Evolutionary conservation across 768 basidiomycete genomes (phyloP).

Genomic region (Mycena maculata): DNA sequence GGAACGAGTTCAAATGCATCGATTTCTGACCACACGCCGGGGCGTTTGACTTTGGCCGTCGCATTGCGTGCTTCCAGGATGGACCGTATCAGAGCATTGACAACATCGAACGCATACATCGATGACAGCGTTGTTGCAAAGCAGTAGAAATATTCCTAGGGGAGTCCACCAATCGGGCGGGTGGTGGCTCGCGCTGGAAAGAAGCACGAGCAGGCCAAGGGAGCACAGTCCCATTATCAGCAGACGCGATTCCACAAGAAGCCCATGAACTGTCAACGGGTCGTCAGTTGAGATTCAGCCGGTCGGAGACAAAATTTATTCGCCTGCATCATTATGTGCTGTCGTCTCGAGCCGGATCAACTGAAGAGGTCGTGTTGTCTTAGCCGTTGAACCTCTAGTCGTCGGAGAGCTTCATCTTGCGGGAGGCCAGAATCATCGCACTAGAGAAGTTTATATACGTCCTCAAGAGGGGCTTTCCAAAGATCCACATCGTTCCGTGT

Average conservation of each 20-base stretch:
- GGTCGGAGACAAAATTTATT: too few species aligned
- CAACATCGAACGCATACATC: slow-evolving; percentile 98
- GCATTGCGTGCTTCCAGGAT: background rate
- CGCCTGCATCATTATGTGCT: slow-evolving; percentile 89
- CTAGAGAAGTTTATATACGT: slow-evolving; percentile 94
- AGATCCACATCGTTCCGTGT: too few species aligned
- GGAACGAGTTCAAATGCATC: slow-evolving; percentile 91
- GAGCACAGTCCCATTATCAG: slow-evolving; percentile 98
- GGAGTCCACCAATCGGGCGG: slow-evolving; percentile 98
- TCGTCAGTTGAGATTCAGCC: background rate
- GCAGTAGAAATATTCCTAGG: slow-evolving; percentile 89
- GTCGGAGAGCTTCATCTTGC: slow-evolving; percentile 80
- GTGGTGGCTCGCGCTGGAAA: slow-evolving; percentile 87
- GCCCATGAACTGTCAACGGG: slow-evolving; percentile 88
- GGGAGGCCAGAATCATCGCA: slow-evolving; percentile 85
- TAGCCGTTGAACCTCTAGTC: slow-evolving; percentile 90
- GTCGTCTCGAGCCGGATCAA: slow-evolving; percentile 77
- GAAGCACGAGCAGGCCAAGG: slow-evolving; percentile 89
- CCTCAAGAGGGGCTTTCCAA: slow-evolving; percentile 93
- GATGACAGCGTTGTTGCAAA: slow-evolving; percentile 93
- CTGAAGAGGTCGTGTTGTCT: slow-evolving; percentile 57
- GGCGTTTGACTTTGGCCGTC: slow-evolving; percentile 77
- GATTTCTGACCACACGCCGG: slow-evolving; percentile 87
- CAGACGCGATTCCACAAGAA: slow-evolving; percentile 99
- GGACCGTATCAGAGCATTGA: slow-evolving; percentile 55